Evolutionary conservation across 345 rosid genomes (phyloP).

Genomic region (Salix exigua): DNA sequence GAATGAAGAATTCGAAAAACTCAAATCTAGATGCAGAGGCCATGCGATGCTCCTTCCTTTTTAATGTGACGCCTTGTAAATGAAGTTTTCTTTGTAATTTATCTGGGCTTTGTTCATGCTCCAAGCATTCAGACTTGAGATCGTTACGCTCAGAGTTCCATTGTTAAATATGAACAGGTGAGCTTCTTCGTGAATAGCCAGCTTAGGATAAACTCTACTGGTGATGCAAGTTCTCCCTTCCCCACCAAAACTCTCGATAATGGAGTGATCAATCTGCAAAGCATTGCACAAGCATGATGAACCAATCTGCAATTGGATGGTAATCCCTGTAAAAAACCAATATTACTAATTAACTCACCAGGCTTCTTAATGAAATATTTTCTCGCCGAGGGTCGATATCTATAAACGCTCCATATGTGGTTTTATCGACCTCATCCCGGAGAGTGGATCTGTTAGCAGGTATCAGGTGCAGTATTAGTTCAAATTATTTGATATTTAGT

Average conservation of each 20-base stretch:
- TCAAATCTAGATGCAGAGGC: no score
- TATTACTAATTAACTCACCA: conserved; percentile 17
- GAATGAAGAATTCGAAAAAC: no score
- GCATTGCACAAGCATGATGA: no score
- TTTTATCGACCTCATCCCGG: conserved; percentile 35
- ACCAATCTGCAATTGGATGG: no score
- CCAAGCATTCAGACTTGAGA: conserved; percentile 52
- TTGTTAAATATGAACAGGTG: conserved; percentile 29
- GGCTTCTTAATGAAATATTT: conserved; percentile 37
- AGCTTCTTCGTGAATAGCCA: conserved; percentile 18
- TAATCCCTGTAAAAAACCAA: no score
- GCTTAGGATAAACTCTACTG: conserved; percentile 30
- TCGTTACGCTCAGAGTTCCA: conserved; percentile 36
- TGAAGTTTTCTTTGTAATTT: no score
- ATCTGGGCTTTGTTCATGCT: conserved; percentile 53
- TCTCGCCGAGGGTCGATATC: conserved; percentile 39
- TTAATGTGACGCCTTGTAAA: no score
- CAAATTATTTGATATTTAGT: background rate
- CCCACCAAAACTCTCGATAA: conserved; percentile 34
- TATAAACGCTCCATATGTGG: conserved; percentile 51
- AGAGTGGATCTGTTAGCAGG: conserved; percentile 44
- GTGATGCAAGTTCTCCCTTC: conserved; percentile 34
- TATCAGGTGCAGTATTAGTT: background rate
- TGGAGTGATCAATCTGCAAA: conserved; percentile 37
- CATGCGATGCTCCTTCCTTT: no score